Base-by-base conservation (phyloP, 192 early-diverging fungal species). In the Linderina pennispora region DNA sequence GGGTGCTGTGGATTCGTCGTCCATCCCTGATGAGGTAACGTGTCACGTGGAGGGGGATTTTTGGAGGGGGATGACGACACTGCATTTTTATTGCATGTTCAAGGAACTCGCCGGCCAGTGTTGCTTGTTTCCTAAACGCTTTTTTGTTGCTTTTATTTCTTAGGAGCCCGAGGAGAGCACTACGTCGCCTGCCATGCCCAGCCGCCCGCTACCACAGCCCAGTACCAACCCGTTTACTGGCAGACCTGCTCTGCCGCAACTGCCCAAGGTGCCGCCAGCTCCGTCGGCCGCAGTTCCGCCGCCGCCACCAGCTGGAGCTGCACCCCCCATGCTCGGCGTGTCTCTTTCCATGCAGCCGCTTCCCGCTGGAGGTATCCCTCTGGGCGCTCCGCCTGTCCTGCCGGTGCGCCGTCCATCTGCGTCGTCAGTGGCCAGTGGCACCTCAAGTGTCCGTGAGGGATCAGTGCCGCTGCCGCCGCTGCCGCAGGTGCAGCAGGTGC, bases 131-230 rank as follows among this genome's bases (percentile, higher is more conserved):
- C 11, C 11, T 11, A 31, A 31, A 31, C 28, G 28, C 28, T 11
- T 11, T 31, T 5, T 11, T 31, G 11, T 31, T 31, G 3, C 36
- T 4, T 47, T 24, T 23, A 1, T 13, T 4, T 10, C 16, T n/a
- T 61, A 61, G 58, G 48, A 48, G 41, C 22, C 18, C 36, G 58
- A 42, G 13, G 58, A 48, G 26, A 45, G 48, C 14, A 48, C 47
- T 35, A 8, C 45, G 14, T 61, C 58, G 15, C 58, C 58, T 23
- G 58, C 49, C 8, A 37, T 48, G n/a, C 58, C 58, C 20, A 57
- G 41, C 50, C 41, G 50, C 44, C 65, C 65, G 11, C 36, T 58
- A 40, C 67, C 67, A 23, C 67, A 50, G 39, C 67, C 66, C 2
- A 41, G 50, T 8, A 33, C 23, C 32, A 53, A 48, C 23, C 54